Percentiles rank a stretch among this genome's conserved stretches.
Conservation (phyloP, 176 grass and related monocot species). For the Eleusine indica region DNA sequence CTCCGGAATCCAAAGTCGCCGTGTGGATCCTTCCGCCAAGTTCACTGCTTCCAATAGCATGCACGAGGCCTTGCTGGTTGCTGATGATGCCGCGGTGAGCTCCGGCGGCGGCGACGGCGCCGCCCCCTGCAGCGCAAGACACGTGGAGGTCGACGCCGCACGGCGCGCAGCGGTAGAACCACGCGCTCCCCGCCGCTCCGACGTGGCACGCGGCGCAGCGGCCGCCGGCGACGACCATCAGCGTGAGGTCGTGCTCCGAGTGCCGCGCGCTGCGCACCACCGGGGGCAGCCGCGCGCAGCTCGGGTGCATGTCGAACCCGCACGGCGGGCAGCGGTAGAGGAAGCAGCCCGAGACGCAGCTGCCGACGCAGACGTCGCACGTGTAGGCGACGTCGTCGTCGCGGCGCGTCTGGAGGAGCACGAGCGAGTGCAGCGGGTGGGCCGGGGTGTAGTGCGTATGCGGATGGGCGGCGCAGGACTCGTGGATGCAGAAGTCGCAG, state of each 20-base stretch:
- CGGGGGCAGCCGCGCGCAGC: neutral
- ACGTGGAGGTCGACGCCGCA: too few relatives aligned
- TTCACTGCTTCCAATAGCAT: too few relatives aligned
- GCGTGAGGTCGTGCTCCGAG: neutral
- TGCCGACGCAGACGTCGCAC: neutral
- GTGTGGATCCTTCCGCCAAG: too few relatives aligned
- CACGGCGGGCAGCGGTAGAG: constrained; percentile 33
- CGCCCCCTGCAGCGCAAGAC: too few relatives aligned
- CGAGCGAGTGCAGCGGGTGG: neutral
- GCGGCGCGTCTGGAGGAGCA: neutral
- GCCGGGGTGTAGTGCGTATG: neutral
- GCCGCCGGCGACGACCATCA: neutral
- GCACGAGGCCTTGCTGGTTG: too few relatives aligned
- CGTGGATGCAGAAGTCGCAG: constrained; percentile 26
- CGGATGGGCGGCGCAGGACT: neutral
- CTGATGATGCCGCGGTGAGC: too few relatives aligned
- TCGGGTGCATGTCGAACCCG: constrained; percentile 28
- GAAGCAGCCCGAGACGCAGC: neutral
- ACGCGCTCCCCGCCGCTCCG: too few relatives aligned
- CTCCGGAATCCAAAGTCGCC: too few relatives aligned
- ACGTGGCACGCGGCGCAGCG: neutral
- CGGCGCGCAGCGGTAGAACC: too few relatives aligned
- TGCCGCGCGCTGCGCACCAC: neutral
- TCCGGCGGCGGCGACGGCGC: too few relatives aligned
- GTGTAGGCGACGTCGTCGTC: neutral